Percentiles rank a stretch among this genome's conserved stretches.
Conservation (phyloP, 1,284 basidiomycete species). For the Ganoderma lingzhi region DNA sequence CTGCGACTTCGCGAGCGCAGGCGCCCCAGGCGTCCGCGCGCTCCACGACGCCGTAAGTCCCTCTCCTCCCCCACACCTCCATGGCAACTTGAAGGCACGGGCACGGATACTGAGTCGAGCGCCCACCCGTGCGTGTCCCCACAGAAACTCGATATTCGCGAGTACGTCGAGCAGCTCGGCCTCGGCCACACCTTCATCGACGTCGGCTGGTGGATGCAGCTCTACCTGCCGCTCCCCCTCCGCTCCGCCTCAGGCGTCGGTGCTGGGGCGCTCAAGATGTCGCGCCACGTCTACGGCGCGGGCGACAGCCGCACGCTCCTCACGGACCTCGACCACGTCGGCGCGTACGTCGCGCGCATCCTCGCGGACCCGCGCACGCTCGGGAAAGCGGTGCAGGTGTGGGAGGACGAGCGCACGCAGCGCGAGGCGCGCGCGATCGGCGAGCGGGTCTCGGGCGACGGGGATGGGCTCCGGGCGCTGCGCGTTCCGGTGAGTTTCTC, state of each 20-base stretch:
- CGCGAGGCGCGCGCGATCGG: constrained; percentile 27
- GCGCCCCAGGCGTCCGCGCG: constrained; percentile 14
- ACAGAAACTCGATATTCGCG: constrained; percentile 35
- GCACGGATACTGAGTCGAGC: neutral
- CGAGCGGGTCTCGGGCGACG: constrained; percentile 29
- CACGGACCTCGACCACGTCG: constrained; percentile 34
- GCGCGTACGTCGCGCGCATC: constrained; percentile 35
- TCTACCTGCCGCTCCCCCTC: constrained; percentile 24
- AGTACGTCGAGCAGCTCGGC: constrained; percentile 26
- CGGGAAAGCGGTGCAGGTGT: constrained; percentile 39
- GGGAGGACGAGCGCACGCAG: constrained; percentile 38
- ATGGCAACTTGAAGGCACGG: too few relatives aligned
- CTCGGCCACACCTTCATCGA: constrained; percentile 37
- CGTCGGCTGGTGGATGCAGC: constrained; percentile 40
- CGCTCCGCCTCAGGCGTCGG: neutral
- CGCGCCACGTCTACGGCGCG: constrained; percentile 17
- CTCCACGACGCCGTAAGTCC: constrained; percentile 28
- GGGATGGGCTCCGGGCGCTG: constrained; percentile 18
- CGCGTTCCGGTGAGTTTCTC: neutral
- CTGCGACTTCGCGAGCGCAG: constrained; percentile 25
- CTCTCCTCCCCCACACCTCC: neutral
- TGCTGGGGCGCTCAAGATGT: neutral
- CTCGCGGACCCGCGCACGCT: constrained; percentile 38
- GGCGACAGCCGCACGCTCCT: constrained; percentile 28
- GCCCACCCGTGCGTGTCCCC: neutral